Evolutionary conservation across 306 rosid species (phyloP), one percentile per base, ranked within the genome.

Genomic region (Quercus suber): DNA sequence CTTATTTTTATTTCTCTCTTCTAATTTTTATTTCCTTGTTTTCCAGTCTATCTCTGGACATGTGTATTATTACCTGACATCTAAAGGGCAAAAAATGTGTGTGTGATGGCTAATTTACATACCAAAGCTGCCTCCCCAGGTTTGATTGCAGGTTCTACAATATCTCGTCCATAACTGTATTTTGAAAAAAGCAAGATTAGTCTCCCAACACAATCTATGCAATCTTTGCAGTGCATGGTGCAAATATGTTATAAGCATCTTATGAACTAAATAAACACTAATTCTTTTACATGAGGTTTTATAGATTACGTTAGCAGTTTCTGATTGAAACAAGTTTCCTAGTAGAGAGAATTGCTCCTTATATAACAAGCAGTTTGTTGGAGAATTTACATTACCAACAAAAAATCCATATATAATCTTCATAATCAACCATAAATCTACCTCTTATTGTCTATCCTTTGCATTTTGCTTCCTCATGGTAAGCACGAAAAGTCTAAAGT

Each of bases 121-220:
- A 92, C 98, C 96, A 94, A 80, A 79, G 90, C 90, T 69, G 88
- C 82, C 61, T 94, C 91, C 73, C 97, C 98, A 20, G 98, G 97
- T 84, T 94, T 94, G 80, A 94, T 77, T 61, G 96, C 94, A 77
- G 98, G 97, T 78, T 94, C 98, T 69, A 92, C 98, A 79, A 85
- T 65, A 84, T 94, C 97, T 76, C 98, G 83, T 33, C 90, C 98
- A 65, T 92, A 94, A 77, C 98, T 94, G 92, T 19, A 7, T 87
- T 67, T 70, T 59, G 76, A 79, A 21, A 71, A 64, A 25, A 78
- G 15, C 37, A 64, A 71, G 64, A 49, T 82, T 58, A 14, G 79
- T 79, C 70, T 55, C 45, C 80, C 45, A 74, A 73, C 13, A 15
- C 15, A 78, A 56, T 64, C 3, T n/a, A 53, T 19, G 74, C 69